Evolutionary conservation across 805 yeast species (phyloP), one percentile per base, ranked within the genome.

Genomic region (Brettanomyces anomalus): DNA sequence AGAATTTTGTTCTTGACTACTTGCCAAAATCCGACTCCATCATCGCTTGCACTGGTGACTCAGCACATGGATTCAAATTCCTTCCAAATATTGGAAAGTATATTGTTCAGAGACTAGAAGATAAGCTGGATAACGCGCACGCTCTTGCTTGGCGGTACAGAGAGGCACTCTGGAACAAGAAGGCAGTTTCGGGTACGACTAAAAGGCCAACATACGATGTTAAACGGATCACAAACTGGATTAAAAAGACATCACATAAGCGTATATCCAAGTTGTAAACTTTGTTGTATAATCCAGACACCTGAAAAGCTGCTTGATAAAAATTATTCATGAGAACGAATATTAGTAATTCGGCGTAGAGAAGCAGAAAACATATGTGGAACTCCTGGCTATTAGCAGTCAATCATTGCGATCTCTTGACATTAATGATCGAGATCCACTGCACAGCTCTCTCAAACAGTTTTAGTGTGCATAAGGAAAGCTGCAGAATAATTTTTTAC

Each of bases 41-140:
- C 1, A 59, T 45, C 37, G 64, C 69, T 13, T 71, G 71, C 0
- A 57, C 67, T 14, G 75, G 75, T 18, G 74, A 69, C 49, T 61
- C 72, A 5, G 71, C 72, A 7, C 74, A 70, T 51, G 71, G 60
- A 2, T 69, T 61, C 51, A 70, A 70, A 50, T 66, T 67, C 35
- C 46, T 70, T 21, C 75, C 75, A n/a, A 66, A 59, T 36, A 67
- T 70, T 42, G 74, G 75, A 1, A 60, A 61, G 40, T 69, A 69
- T 46, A 66, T 69, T 11, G 42, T 46, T 5, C 48, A 53, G 30
- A 58, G 53, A 34, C 33, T 67, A n/a, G 60, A 61, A 26, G 60
- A 56, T 6, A 48, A 41, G 2, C 45, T 66, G 34, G 48, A 47
- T n/a, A 31, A 41, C 4, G 56, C 49, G 11, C 48, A 52, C 43